These are phyloP conservation scores for Carex pumila DNA, from an alignment of 176 grass and related monocot genomes.

Conservation along the genomic window DNA sequence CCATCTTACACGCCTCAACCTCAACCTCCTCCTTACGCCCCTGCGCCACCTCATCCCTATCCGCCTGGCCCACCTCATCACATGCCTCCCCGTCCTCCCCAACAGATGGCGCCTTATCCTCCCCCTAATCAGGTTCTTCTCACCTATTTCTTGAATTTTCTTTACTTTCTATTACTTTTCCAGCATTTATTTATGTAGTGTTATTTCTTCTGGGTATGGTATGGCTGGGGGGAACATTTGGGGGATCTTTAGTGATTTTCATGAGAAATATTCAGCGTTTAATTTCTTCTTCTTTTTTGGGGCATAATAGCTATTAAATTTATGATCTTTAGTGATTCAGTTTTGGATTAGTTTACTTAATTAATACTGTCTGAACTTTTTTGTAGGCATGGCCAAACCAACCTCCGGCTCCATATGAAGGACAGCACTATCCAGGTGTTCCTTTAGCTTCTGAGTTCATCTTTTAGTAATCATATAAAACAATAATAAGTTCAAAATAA, in stretches of 20 bases:
- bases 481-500: not conserved
- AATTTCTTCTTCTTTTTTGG: not conserved
- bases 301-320: not conserved
- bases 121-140: conserved; percentile 1
- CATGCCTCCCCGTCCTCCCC: not conserved
- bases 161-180: not conserved
- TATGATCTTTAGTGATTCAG: not conserved
- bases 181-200: not conserved
- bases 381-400: conserved; percentile 12
- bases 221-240: not conserved
- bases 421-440: not conserved
- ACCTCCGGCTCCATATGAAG: conserved; percentile 5
- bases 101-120: conserved; percentile 13
- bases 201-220: not conserved
- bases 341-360: not conserved
- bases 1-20: not conserved
- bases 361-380: not conserved
- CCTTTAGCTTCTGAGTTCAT: not conserved
- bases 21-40: not conserved
- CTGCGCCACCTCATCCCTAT: not conserved
- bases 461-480: not conserved
- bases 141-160: not conserved
- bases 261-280: not conserved
- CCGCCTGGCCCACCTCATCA: not conserved
- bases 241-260: too few relatives aligned